Evolutionary conservation across 108 stramenopile genomes (phyloP), one percentile per base, ranked within the genome.

Genomic region (Schizochytrium sp.): DNA sequence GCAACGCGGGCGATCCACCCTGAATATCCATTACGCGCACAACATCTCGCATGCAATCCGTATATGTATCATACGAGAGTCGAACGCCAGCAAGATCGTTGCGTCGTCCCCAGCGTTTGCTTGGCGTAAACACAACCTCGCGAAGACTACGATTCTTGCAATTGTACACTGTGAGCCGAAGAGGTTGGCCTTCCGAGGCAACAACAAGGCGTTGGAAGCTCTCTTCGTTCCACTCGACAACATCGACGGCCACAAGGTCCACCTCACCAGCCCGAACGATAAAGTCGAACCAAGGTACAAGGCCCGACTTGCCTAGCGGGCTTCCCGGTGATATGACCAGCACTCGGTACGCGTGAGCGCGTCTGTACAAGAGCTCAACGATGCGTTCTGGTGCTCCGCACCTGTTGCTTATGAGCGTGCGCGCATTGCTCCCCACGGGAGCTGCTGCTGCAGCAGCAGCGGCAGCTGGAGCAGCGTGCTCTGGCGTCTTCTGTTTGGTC

Each of bases 261-360:
- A 83, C 76, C 51, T 47, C 76, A 18, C 48, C 76, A 21, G 76
- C 76, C 16, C 76, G 76, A 6, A 83, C 76, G 76, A 83, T 83
- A 28, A 83, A 83, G 28, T 83, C 76, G 28, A 83, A 83, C 76
- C 76, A 83, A 23, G 76, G 76, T 23, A 83, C 76, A 23, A 83
- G 76, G 48, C 76, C 76, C 8, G 45, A 53, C 23, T 83, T 83
- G 45, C 76, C 51, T 23, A 83, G 28, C 48, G 76, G 76, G 25
- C 48, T 53, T 18, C 76, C 76, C 51, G 45, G 45, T 6, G 45
- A 53, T 1, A 83, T 53, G n/a, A 47, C 4, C n/a, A 83, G 23
- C 10, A 83, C 51, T 23, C 76, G 12, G 76, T 83, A 83, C n/a
- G 48, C 76, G 51, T 83, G 51, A 14, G 48, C 76, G 51, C 45